phyloP scores from a whole-genome alignment of 2,329 filamentous ascomycete species.

The Colletotrichum navitas region DNA sequence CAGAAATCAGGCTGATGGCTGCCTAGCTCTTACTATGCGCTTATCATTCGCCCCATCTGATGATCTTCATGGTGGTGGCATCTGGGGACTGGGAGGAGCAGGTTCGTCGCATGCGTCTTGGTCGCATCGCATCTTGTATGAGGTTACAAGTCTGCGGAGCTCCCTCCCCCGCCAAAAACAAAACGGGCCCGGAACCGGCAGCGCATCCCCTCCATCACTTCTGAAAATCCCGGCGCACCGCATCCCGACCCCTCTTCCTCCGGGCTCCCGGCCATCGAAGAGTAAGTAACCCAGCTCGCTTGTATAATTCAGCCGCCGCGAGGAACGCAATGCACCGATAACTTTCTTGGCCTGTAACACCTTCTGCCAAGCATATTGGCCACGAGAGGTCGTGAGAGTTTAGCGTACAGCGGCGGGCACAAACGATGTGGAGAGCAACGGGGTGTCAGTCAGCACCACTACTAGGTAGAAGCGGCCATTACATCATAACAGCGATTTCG shows the following conservation, averaged over 20 bases:
- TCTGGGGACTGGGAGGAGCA: neutral
- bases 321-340: neutral
- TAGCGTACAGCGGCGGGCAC: neutral
- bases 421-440: constrained; percentile 1
- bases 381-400: neutral
- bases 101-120: neutral
- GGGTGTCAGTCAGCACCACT: constrained; percentile 20
- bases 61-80: neutral
- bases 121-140: neutral
- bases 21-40: neutral
- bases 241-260: neutral
- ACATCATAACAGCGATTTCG: constrained; percentile 4
- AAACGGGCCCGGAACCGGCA: neutral
- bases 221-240: neutral
- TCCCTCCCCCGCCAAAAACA: no score
- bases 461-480: constrained; percentile 1
- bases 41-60: neutral
- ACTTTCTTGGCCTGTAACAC: neutral
- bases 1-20: constrained; percentile 1
- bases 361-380: neutral
- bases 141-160: neutral
- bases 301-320: neutral
- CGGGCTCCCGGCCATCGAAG: neutral
- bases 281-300: neutral
- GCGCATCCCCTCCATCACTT: neutral